phyloP scores from a whole-genome alignment of 441 rosid species.

The Gossypium trilobum region DNA sequence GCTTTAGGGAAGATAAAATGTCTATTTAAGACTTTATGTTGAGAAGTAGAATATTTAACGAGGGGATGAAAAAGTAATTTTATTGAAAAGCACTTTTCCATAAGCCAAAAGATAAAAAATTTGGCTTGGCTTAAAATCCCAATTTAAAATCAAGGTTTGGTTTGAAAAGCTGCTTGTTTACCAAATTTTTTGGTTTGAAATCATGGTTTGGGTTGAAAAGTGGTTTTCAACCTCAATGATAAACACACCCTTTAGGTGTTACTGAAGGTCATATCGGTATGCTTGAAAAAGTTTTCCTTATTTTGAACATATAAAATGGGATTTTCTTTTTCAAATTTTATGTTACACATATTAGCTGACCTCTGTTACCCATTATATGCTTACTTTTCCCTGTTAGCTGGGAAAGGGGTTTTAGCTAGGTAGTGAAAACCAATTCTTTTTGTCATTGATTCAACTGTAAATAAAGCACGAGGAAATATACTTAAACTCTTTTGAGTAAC shows the following conservation, averaged over 20 bases:
- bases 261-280: background rate
- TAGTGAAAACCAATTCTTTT: background rate
- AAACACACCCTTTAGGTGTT: background rate
- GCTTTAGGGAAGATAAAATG: no score
- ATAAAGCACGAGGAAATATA: background rate
- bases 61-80: no score
- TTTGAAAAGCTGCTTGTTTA: no score
- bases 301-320: background rate
- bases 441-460: background rate
- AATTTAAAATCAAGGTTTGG: no score
- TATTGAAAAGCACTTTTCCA: no score
- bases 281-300: background rate
- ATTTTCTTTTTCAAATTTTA: background rate
- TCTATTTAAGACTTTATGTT: no score
- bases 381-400: background rate
- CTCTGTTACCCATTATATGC: background rate
- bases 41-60: no score
- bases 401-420: background rate
- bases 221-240: no score
- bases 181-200: no score
- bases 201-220: no score
- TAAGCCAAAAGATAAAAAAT: no score
- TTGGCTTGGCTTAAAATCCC: no score
- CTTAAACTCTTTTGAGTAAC: background rate
- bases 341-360: background rate